phyloP scores from a whole-genome alignment of 1,284 basidiomycete species.

The Heterobasidion irregulare region DNA sequence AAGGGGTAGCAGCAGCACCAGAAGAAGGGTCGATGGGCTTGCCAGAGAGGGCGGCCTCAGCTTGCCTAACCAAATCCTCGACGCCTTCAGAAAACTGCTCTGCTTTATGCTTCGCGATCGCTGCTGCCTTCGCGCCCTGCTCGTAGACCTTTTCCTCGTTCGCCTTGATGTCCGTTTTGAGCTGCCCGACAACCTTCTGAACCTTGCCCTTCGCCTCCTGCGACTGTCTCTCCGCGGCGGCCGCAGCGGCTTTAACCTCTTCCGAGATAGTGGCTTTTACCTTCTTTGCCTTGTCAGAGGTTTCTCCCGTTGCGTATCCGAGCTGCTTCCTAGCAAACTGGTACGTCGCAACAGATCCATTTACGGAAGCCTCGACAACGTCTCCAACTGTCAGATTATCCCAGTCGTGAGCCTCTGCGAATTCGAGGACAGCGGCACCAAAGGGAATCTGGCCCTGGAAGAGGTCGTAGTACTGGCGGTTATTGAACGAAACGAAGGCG shows the following conservation, averaged over 20 bases:
- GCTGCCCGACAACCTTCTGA: slow-evolving; percentile 33
- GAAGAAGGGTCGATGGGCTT: slow-evolving; percentile 25
- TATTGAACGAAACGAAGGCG: slow-evolving; percentile 67
- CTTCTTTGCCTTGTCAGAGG: slow-evolving; percentile 13
- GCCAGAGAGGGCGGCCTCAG: slow-evolving; percentile 57
- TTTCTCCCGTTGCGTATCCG: slow-evolving; percentile 9
- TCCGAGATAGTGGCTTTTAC: slow-evolving; percentile 22
- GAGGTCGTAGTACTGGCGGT: slow-evolving; percentile 69
- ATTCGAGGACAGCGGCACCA: slow-evolving; percentile 72
- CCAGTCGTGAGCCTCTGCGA: slow-evolving; percentile 74
- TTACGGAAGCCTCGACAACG: slow-evolving; percentile 47
- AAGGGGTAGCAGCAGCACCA: slow-evolving; percentile 24
- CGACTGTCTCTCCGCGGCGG: slow-evolving; percentile 25
- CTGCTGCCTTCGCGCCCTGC: slow-evolving; percentile 30
- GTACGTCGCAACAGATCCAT: slow-evolving; percentile 43
- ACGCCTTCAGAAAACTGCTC: slow-evolving; percentile 54
- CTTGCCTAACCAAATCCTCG: slow-evolving; percentile 55
- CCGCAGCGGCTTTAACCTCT: slow-evolving; percentile 30
- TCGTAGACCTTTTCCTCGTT: slow-evolving; percentile 30
- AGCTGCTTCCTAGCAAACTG: slow-evolving; percentile 16
- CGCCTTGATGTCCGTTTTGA: slow-evolving; percentile 44
- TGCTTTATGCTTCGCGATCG: slow-evolving; percentile 38
- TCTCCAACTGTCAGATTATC: slow-evolving; percentile 60
- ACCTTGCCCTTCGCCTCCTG: slow-evolving; percentile 39
- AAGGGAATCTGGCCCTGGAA: slow-evolving; percentile 76